Conservation (phyloP, 768 basidiomycete genomes). For the Mycena polygramma region DNA sequence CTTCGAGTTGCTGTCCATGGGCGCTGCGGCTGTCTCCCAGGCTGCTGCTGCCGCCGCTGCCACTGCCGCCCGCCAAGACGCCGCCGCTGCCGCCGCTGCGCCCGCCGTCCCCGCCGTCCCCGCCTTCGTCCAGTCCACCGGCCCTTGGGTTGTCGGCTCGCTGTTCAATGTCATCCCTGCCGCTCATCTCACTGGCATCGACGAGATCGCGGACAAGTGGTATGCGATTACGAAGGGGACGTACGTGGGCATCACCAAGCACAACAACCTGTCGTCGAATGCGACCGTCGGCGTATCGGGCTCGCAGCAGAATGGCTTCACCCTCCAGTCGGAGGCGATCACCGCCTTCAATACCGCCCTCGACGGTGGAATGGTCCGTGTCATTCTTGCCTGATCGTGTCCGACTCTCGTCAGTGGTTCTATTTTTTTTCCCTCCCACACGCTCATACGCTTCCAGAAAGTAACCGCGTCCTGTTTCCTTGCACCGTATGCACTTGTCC, state of each 20-base stretch:
- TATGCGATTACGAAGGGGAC: not conserved
- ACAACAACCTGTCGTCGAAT: not conserved
- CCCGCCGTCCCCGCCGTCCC: not conserved
- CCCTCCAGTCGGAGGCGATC: not conserved
- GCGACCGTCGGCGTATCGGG: not conserved
- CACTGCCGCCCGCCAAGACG: not conserved
- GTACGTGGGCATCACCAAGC: not conserved
- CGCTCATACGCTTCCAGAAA: not conserved
- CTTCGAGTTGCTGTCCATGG: conserved; percentile 1
- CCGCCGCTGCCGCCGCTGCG: not conserved
- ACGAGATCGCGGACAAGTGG: not conserved
- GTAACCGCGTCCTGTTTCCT: no score
- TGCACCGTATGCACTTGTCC: no score
- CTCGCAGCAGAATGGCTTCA: not conserved
- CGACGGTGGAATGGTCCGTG: not conserved
- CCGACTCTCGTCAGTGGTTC: not conserved
- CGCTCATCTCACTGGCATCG: not conserved
- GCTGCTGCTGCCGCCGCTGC: not conserved
- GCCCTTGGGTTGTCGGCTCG: not conserved
- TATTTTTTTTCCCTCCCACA: not conserved
- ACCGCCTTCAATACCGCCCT: not conserved
- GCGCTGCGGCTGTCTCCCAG: not conserved
- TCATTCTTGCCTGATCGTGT: not conserved
- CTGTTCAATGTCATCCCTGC: not conserved
- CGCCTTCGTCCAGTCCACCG: not conserved